phyloP scores from a whole-genome alignment of 202 grass and related monocot genomes.

The Carex arenaria region DNA sequence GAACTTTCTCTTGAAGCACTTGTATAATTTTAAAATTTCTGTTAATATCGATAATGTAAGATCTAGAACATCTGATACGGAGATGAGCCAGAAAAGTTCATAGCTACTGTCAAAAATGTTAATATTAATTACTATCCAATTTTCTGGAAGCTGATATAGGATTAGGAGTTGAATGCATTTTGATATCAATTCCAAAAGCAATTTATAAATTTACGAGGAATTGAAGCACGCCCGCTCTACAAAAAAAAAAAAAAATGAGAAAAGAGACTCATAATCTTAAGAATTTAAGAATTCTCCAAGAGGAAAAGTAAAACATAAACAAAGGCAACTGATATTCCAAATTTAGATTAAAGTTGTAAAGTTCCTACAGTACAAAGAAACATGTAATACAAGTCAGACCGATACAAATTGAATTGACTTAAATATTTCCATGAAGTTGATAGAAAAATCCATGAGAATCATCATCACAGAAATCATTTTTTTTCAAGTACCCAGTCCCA shows the following conservation, averaged over 20 bases:
- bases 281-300: neutral
- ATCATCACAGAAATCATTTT: neutral
- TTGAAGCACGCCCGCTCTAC: neutral
- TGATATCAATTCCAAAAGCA: neutral
- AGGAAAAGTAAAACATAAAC: neutral
- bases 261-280: neutral
- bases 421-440: neutral
- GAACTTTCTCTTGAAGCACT: neutral
- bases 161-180: neutral
- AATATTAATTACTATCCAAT: neutral
- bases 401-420: neutral
- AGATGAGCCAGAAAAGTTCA: neutral
- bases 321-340: neutral
- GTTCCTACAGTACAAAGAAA: neutral
- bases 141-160: neutral
- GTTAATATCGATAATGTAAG: neutral
- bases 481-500: neutral
- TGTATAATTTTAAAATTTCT: neutral
- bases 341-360: neutral
- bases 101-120: neutral
- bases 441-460: neutral
- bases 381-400: neutral
- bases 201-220: neutral
- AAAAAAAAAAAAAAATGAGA: neutral
- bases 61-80: neutral